Base-by-base conservation (phyloP, 371 early-diverging fungal species). In the Catenaria anguillulae region DNA sequence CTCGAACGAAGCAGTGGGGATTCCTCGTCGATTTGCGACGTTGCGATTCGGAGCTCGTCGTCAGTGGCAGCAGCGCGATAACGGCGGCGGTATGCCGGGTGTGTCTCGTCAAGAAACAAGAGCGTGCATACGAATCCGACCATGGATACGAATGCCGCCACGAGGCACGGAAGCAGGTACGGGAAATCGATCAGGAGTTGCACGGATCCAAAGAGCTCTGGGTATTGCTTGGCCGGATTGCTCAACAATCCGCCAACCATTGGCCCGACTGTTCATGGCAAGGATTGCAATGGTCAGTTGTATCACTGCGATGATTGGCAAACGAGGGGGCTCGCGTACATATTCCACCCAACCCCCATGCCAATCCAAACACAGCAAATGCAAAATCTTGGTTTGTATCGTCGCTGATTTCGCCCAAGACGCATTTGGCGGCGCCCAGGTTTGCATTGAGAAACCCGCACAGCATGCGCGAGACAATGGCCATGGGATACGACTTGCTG, bases 391-490 rank as follows among this genome's bases (percentile, higher is more conserved):
- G 81, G 66, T 90, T 92, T 0, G 87, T 82, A 13, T 75, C 68
- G 64, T 90, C 87, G 5, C 89, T 86, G 56, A 91, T 73, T 67
- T 94, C 95, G 5, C 87, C 88, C 33, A 92, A 71, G 72, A 90
- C 84, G n/a, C 85, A 83, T 69, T 92, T 92, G 33, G 86, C 75
- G 2, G 90, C 88, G 12, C 86, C 87, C n/a, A 86, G 75, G 64
- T 91, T 94, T 21, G 82, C 84, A 67, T 87, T 89, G 48, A 92
- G 65, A 24, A 88, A 60, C 10, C 94, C 94, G 65, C 85, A 83
- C 36, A 84, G 56, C 19, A 75, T 69, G 5, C 90, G 79, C 15
- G 81, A 74, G 12, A 72, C 66, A 33, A 91, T 61, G 4, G 90
- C 92, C 80, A 78, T 82, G 8, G 68, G 50, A 45, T 82, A 81